A percentile compares a stretch with the other conserved stretches of the same genome.
phyloP scores from a whole-genome alignment of 1,139 yeast genomes.

The Yamadazyma jaroonii region DNA sequence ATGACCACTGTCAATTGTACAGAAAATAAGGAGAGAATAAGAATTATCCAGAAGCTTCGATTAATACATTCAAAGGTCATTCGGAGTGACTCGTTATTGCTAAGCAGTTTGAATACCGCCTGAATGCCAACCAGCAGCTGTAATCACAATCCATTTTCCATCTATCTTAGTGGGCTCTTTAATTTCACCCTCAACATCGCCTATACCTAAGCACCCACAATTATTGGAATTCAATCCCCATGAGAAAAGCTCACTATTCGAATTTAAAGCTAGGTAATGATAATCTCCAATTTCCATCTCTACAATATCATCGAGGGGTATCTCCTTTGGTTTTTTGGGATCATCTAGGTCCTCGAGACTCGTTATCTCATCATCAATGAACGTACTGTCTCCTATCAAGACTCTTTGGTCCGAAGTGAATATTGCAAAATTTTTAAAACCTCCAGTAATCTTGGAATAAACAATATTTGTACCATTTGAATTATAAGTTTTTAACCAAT shows the following conservation, averaged over 20 bases:
- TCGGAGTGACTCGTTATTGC: too few species aligned
- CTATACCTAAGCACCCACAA: conserved; percentile 75
- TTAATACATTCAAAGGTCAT: too few species aligned
- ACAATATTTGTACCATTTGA: conserved; percentile 14
- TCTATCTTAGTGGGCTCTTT: conserved; percentile 40
- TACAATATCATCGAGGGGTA: conserved; percentile 35
- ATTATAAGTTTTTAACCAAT: conserved; percentile 26
- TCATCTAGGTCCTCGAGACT: background rate
- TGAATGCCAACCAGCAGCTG: conserved; percentile 85
- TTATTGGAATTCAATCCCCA: conserved; percentile 68
- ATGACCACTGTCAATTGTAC: too few species aligned
- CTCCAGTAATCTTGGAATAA: conserved; percentile 49
- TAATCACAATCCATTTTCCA: conserved; percentile 49
- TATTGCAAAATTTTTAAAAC: conserved; percentile 49
- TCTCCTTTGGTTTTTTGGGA: conserved; percentile 36
- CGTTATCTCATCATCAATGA: conserved; percentile 11
- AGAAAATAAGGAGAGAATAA: too few species aligned
- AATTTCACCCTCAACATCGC: conserved; percentile 32
- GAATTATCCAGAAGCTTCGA: too few species aligned
- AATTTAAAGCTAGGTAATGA: conserved; percentile 62
- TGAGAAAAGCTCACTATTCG: conserved; percentile 55
- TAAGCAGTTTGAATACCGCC: conserved; percentile 34
- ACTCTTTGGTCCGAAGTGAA: conserved; percentile 48
- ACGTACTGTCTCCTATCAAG: conserved; percentile 34
- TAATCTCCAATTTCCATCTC: conserved; percentile 72